Percentiles rank a stretch among this genome's conserved stretches.
phyloP scores from a whole-genome alignment of 371 early-diverging fungal genomes.

The Nematocida sp. region DNA sequence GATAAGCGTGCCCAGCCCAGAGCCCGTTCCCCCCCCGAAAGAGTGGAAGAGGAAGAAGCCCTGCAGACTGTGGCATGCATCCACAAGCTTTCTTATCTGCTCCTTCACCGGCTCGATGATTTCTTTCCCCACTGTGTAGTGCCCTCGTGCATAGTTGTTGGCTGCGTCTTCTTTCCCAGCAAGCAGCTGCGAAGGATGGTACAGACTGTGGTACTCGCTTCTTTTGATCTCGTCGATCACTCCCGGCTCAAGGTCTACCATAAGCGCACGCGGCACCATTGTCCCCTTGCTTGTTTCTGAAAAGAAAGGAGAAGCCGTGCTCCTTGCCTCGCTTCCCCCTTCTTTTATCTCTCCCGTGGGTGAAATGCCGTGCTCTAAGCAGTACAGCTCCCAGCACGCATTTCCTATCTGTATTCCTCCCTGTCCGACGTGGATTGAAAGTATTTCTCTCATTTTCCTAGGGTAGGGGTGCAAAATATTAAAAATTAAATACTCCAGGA shows the following conservation, averaged over 20 bases:
- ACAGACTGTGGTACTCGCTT: slow-evolving; percentile 85
- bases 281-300: slow-evolving; percentile 87
- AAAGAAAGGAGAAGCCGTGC: slow-evolving; percentile 84
- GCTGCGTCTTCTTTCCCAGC: slow-evolving; percentile 97
- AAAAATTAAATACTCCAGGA: slow-evolving; percentile 33
- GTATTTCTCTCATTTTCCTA: slow-evolving; percentile 82
- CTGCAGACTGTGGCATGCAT: slow-evolving; percentile 78
- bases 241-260: slow-evolving; percentile 91
- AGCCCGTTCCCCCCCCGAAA: slow-evolving; percentile 96
- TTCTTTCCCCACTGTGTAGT: slow-evolving; percentile 96
- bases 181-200: slow-evolving; percentile 95
- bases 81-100: slow-evolving; percentile 86
- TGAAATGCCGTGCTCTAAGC: slow-evolving; percentile 86
- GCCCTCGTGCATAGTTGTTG: slow-evolving; percentile 98
- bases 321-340: slow-evolving; percentile 68
- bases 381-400: slow-evolving; percentile 98
- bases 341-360: slow-evolving; percentile 72
- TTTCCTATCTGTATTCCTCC: slow-evolving; percentile 99
- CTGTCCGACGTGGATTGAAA: slow-evolving; percentile 88
- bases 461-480: slow-evolving; percentile 47
- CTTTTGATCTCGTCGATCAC: slow-evolving; percentile 90
- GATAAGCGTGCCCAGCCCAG: slow-evolving; percentile 92
- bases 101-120: slow-evolving; percentile 86
- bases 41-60: slow-evolving; percentile 69
- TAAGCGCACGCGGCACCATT: slow-evolving; percentile 93